Base-by-base conservation (phyloP, 2,329 filamentous ascomycete species). In the Aureobasidium sp. region DNA sequence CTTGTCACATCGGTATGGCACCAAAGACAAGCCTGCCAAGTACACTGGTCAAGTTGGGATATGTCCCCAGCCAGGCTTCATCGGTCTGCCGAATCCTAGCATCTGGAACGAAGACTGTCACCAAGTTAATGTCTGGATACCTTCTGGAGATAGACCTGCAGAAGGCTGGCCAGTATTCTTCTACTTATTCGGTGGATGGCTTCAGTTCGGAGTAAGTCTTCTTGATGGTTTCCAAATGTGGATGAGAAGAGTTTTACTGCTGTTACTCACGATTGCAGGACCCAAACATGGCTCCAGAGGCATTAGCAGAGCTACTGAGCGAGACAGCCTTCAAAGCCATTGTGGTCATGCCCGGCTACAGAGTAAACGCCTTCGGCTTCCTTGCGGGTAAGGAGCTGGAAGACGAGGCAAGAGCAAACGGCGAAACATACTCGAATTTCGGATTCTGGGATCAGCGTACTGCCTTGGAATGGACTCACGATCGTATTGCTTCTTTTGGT, bases 381-480 rank as follows among this genome's bases (percentile, higher is more conserved):
- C 71, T 84, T 1, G 77, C 79, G 23, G 77, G 77, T 1, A 63
- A 70, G 2, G 79, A 83, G 63, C 65, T 83, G 3, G 68, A 73
- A 37, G 67, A 70, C 2, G 78, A 80, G 51, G 74, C 77, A 4
- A 66, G 69, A 3, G 63, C 65, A 1, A 68, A 66, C 13, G 67
- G 72, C 1, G 74, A 77, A 35, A 70, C 73, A 0, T 68, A 72
- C 2, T 76, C 77, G 1, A 84, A 84, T 60, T 71, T 78, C 29
- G 81, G 81, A 3, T 82, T 83, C 69, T 83, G 80, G 80, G 81
- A 84, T 61, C 81, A 83, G 64, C 73, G 81, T 11, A 65, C 78
- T 25, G 81, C 81, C 1, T 69, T 83, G 8, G 79, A 83, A 67
- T 84, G 81, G 81, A 81, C 78, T 6, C 73, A 74, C 62, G 75